Percentiles rank a stretch among this genome's conserved stretches.
Conservation (phyloP, 768 basidiomycete genomes). For the Phaffia tasmanica region DNA sequence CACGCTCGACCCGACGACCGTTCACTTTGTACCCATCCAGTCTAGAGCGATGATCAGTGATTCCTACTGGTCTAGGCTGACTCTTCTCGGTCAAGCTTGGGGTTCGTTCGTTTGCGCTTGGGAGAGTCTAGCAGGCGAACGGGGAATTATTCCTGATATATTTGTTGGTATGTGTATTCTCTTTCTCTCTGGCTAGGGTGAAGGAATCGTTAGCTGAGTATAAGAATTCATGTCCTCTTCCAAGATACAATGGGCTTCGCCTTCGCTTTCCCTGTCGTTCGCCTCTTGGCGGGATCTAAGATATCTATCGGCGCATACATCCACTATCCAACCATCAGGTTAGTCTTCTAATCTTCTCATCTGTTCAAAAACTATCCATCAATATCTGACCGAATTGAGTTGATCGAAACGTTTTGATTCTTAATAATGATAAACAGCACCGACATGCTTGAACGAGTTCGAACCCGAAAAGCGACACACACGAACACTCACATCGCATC, state of each 20-base stretch:
- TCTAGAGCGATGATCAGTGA: slow-evolving; percentile 67
- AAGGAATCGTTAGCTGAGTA: slow-evolving; percentile 19
- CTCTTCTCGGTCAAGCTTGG: slow-evolving; percentile 78
- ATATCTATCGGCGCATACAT: slow-evolving; percentile 80
- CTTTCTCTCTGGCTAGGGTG: not conserved
- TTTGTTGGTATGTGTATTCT: slow-evolving; percentile 59
- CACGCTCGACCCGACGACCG: slow-evolving; percentile 48
- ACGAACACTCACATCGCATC: slow-evolving; percentile 55
- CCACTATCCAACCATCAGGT: slow-evolving; percentile 81
- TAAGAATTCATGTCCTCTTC: not conserved
- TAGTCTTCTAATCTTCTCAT: not conserved
- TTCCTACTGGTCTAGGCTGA: slow-evolving; percentile 75
- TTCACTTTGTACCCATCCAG: slow-evolving; percentile 72
- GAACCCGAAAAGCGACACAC: slow-evolving; percentile 48
- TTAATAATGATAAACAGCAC: slow-evolving; percentile 44
- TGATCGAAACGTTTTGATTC: not conserved
- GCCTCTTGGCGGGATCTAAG: slow-evolving; percentile 45
- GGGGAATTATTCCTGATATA: slow-evolving; percentile 68
- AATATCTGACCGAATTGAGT: not conserved
- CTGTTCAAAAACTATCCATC: too few relatives aligned
- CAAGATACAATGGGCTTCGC: slow-evolving; percentile 97
- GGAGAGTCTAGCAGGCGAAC: slow-evolving; percentile 54
- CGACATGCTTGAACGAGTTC: slow-evolving; percentile 78
- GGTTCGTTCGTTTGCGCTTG: slow-evolving; percentile 74
- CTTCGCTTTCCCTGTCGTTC: slow-evolving; percentile 74